These are phyloP conservation scores for Ustilago crameri DNA, from an alignment of 1,284 basidiomycete species.

Conservation along the genomic window DNA sequence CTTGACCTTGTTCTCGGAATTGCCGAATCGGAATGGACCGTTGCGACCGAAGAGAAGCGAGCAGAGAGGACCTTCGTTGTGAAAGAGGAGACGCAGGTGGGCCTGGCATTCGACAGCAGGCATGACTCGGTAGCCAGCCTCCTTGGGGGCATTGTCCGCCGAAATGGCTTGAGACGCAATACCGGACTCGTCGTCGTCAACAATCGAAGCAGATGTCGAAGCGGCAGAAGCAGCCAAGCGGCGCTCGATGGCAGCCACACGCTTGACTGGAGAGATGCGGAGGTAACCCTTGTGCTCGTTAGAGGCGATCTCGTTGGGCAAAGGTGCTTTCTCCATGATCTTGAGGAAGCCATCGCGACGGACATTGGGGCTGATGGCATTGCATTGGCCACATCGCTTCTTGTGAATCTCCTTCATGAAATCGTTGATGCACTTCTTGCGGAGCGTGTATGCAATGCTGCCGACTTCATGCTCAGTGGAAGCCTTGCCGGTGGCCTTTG, in stretches of 20 bases:
- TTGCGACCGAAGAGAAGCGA: conserved; percentile 91
- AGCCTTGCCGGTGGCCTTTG: conserved; percentile 69
- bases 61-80: conserved; percentile 83
- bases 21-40: conserved; percentile 75
- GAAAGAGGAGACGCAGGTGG: conserved; percentile 88
- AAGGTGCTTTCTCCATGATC: conserved; percentile 77
- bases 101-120: conserved; percentile 91
- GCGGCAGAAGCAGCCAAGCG: conserved; percentile 23
- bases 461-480: conserved; percentile 33
- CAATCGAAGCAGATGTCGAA: conserved; percentile 21
- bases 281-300: conserved; percentile 43
- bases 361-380: conserved; percentile 85
- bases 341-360: conserved; percentile 95
- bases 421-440: conserved; percentile 84
- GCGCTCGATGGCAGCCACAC: conserved; percentile 46
- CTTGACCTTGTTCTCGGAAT: conserved; percentile 34
- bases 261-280: conserved; percentile 53
- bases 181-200: conserved; percentile 22
- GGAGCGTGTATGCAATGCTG: conserved; percentile 87
- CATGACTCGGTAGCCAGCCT: conserved; percentile 75
- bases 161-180: conserved; percentile 44
- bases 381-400: conserved; percentile 79
- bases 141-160: conserved; percentile 54
- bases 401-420: conserved; percentile 80
- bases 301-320: conserved; percentile 30